Evolutionary conservation across 345 rosid genomes (phyloP), one percentile per base, ranked within the genome.

Genomic region (Salix dunnii): DNA sequence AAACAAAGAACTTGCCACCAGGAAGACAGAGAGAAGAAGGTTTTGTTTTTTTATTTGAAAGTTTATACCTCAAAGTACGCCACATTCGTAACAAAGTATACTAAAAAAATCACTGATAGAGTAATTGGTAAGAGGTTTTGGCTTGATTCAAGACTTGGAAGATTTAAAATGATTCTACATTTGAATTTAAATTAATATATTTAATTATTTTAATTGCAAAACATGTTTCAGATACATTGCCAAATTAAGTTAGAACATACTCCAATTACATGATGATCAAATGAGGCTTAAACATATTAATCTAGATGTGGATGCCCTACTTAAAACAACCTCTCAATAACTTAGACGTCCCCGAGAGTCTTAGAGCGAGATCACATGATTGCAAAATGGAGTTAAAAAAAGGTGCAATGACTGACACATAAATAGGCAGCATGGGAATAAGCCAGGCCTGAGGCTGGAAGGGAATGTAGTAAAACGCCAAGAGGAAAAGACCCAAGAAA

Each of bases 381-480:
- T n/a, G n/a, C n/a, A n/a, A n/a, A 21, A 28, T 10, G 14, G n/a
- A 11, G 6, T 5, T 5, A 7, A 2, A n/a, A 51, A 20, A 6
- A 20, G 10, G 62, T 9, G n/a, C 1, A 42, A 46, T 16, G 18
- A 13, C 18, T 12, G 51, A 46, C 51, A 16, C 18, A 46, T 8
- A n/a, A 1, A n/a, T 7, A 7, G 5, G 27, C 9, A 10, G 28
- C 62, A 55, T 53, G 60, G 4, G 60, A 53, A 53, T 53, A 21
- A 21, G 60, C 23, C 10, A 7, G 28, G 48, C 17, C 55, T 42
- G 8, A 36, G 51, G n/a, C 17, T 13, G 31, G 31, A 64, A 18
- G n/a, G 67, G 77, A 74, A 79, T 79, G 73, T 55, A 18, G 67
- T 81, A 74, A 84, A 81, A 77, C 25, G 83, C 85, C 89, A 74